Base-by-base conservation (phyloP, 768 basidiomycete species). In the Russula emetica region DNA sequence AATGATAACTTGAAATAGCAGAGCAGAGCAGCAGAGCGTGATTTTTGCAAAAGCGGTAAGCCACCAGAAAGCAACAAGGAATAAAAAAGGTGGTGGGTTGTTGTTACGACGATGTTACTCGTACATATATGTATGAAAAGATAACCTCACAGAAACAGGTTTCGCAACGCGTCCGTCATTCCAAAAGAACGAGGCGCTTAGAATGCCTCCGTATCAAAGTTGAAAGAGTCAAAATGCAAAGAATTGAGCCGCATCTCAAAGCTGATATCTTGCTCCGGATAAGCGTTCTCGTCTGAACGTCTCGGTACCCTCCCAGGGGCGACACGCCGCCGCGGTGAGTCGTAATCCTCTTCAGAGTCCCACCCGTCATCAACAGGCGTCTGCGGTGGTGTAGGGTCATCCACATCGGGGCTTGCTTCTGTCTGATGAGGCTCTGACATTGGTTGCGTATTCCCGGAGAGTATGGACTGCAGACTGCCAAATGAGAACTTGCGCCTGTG, bases 201-300 rank as follows among this genome's bases (percentile, higher is more conserved):
- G 71, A 87, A 86, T 45, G 77, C 78, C 66, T 85, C 82, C 28
- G 80, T 78, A 71, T 90, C 85, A 60, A 90, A 86, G 58, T 85
- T 86, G 51, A 90, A 68, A 1, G 81, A 78, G 67, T 90, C 88
- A 71, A 90, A 90, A 71, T 87, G 86, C 59, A 90, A 76, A 36
- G 88, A 88, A 70, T 88, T 85, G 16, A 90, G 82, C 42, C 75
- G 77, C 85, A 87, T 84, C 76, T 90, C 85, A 55, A 85, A 74
- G 65, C 80, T 81, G 66, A 74, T 64, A 56, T 86, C 81, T 36
- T 70, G 73, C 42, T 58, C 60, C 20, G 51, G 57, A 18, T 20
- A 28, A 8, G 32, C 11, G 38, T 36, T 16, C 58, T 52, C 60
- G 20, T 52, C 54, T 40, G 16, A 38, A 24, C 0, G 45, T 56